phyloP scores from a whole-genome alignment of 2,329 filamentous ascomycete genomes.

The Lachnellula willkommii region DNA sequence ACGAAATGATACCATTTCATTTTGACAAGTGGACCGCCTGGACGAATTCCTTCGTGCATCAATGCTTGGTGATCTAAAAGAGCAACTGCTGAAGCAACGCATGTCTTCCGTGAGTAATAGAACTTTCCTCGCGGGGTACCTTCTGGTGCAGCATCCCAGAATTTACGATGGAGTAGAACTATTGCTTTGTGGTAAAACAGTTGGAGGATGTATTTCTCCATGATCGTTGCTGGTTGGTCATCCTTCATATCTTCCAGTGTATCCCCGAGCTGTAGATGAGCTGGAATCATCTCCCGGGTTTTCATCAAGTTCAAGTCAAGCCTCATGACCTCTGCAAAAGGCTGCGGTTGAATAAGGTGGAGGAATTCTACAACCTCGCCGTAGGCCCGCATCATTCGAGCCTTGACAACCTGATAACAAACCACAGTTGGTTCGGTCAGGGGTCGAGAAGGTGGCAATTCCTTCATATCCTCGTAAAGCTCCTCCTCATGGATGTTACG shows the following conservation, averaged over 20 bases:
- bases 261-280: slow-evolving; percentile 41
- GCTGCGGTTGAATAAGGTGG: slow-evolving; percentile 44
- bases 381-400: slow-evolving; percentile 43
- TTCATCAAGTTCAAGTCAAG: slow-evolving; percentile 44
- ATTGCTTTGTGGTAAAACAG: slow-evolving; percentile 50
- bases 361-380: slow-evolving; percentile 46
- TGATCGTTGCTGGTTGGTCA: slow-evolving; percentile 41
- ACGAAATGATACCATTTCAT: slow-evolving; percentile 54
- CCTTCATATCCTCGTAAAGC: slow-evolving; percentile 50
- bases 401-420: slow-evolving; percentile 50
- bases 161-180: slow-evolving; percentile 52
- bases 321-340: slow-evolving; percentile 45
- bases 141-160: slow-evolving; percentile 40
- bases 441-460: slow-evolving; percentile 53
- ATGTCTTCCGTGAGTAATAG: slow-evolving; percentile 47
- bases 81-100: slow-evolving; percentile 43
- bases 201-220: slow-evolving; percentile 49
- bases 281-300: slow-evolving; percentile 41
- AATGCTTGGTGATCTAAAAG: slow-evolving; percentile 44
- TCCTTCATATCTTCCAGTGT: slow-evolving; percentile 45
- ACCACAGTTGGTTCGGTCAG: slow-evolving; percentile 52
- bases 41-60: slow-evolving; percentile 46
- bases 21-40: slow-evolving; percentile 47
- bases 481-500: slow-evolving; percentile 61
- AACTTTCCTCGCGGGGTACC: slow-evolving; percentile 36